Conservation (phyloP, 345 rosid species). For the Dimocarpus longan region DNA sequence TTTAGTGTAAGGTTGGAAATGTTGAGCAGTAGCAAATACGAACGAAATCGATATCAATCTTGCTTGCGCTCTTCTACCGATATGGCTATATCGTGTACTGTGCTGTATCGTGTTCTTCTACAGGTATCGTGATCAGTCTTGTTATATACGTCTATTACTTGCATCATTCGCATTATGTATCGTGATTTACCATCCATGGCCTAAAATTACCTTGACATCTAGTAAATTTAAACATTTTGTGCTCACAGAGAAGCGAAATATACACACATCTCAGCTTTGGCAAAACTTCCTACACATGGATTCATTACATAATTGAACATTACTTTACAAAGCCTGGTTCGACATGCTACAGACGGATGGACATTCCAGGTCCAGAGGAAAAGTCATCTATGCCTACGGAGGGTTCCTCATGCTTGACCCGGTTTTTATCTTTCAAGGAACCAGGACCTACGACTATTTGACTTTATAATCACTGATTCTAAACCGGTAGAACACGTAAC, state of each 20-base stretch:
- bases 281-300: slow-evolving; percentile 34
- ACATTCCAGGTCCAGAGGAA: neutral
- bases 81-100: too few species aligned
- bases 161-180: neutral
- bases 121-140: too few species aligned
- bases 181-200: neutral
- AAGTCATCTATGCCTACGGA: neutral
- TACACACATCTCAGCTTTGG: neutral
- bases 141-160: too few species aligned
- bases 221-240: neutral
- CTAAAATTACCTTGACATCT: neutral
- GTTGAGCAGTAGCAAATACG: neutral
- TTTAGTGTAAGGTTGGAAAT: too few species aligned
- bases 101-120: too few species aligned
- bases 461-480: slow-evolving; percentile 15
- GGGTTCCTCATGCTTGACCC: neutral
- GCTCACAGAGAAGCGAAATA: neutral
- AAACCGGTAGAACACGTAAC: slow-evolving; percentile 15
- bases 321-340: slow-evolving; percentile 39
- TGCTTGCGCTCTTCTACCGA: too few species aligned
- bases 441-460: slow-evolving; percentile 11
- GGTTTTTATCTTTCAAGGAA: slow-evolving; percentile 5
- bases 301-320: slow-evolving; percentile 21
- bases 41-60: neutral
- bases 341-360: slow-evolving; percentile 19